Evolutionary conservation across 2,329 filamentous ascomycete genomes (phyloP), one percentile per base, ranked within the genome.

Genomic region (Thelonectria olida): DNA sequence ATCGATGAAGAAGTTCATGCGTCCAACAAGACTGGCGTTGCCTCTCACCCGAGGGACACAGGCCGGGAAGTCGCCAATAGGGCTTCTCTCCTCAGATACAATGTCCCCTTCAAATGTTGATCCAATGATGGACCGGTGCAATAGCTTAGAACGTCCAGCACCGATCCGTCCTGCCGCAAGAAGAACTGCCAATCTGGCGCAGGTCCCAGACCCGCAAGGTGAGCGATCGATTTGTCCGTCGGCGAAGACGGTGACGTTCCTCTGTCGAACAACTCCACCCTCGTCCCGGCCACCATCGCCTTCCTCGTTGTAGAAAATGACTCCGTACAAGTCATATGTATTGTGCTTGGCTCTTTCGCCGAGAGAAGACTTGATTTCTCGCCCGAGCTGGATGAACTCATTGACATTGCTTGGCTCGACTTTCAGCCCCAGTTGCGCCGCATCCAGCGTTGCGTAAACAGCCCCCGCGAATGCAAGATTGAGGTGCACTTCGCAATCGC

Each of bases 191-290:
- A 69, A 34, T 20, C 70, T 53, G 8, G 70, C 61, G 28, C 59
- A 60, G 19, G 70, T 69, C 5, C 70, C 70, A 4, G 70, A 72
- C 7, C 70, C 70, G 25, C 69, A 72, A 0, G 70, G 70, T 1
- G 70, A 72, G 3, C 67, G 69, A 19, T 73, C 70, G 4, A 72
- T 67, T 9, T 73, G 69, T 0, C 70, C 70, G 23, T 73, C 69
- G 1, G 70, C 70, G 50, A 72, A 73, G 13, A 72, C 49, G 1
- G 66, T 68, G 5, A 72, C 64, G 8, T 72, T 72, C 4, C 54
- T 56, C 15, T 73, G 69, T 2, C 20, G 28, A 2, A 60, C 15
- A 0, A 58, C 27, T 3, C 5, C 54, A 2, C 20, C 10, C 1
- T 13, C 13, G 7, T 15, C 20, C 31, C 31, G 19, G 5, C n/a